Conservation (phyloP, 169 alveolate species). For the Neospora caninum region DNA sequence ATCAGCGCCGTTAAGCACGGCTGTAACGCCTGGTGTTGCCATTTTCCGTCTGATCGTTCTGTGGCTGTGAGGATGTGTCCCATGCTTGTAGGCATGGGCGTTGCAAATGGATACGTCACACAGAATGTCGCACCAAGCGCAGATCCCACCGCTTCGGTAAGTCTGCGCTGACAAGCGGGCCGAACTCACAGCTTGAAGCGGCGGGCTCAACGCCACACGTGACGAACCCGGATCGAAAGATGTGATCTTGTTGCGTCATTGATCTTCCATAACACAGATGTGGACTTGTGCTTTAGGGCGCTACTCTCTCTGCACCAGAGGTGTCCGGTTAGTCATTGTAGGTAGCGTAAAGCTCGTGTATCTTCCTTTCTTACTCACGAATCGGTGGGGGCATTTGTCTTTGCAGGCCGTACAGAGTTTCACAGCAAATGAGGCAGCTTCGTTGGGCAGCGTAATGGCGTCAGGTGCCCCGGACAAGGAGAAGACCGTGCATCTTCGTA, state of each 20-base stretch:
- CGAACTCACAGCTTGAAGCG: not conserved
- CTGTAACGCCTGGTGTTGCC: no score
- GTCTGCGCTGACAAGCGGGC: not conserved
- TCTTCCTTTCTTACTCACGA: not conserved
- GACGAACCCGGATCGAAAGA: no score
- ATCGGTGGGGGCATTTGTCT: no score
- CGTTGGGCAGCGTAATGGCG: conserved; percentile 65
- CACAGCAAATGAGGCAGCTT: conserved; percentile 65
- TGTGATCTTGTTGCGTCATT: no score
- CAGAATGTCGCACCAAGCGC: not conserved
- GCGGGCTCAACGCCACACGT: no score
- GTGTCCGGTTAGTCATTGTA: not conserved
- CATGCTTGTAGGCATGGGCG: not conserved
- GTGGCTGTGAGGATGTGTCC: no score
- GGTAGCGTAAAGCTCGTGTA: not conserved
- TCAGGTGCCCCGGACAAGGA: conserved; percentile 49
- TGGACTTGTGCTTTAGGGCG: no score
- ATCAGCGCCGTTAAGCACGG: no score
- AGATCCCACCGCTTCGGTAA: not conserved
- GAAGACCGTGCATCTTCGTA: conserved; percentile 84
- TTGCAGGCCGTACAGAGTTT: conserved; percentile 60
- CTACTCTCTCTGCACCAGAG: not conserved
- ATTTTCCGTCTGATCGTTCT: no score
- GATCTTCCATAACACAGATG: no score
- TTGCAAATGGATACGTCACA: not conserved